These are phyloP conservation scores for Nyctanthes arbortristis DNA, from an alignment of 257 asterid species.

Conservation along the genomic window DNA sequence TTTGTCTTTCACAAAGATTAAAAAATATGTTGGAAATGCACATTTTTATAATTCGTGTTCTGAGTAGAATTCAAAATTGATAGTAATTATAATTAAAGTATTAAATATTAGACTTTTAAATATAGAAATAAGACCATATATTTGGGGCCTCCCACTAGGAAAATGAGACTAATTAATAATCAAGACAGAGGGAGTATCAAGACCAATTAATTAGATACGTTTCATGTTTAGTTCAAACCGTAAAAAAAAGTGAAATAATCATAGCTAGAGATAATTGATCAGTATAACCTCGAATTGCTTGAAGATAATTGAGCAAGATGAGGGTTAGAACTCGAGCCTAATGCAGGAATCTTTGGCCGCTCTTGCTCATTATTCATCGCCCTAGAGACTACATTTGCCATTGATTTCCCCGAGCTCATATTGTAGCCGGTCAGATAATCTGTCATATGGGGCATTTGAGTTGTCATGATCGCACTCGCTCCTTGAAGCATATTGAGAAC, in stretches of 20 bases:
- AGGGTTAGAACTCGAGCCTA: constrained; percentile 10
- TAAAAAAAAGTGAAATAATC: background rate
- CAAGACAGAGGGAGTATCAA: background rate
- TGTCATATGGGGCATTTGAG: constrained; percentile 10
- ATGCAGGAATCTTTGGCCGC: constrained; percentile 22
- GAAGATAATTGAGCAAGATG: constrained; percentile 27
- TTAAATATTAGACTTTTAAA: too few species aligned
- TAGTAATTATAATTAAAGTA: too few species aligned
- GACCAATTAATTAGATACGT: background rate
- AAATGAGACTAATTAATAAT: background rate
- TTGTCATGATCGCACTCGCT: too few species aligned
- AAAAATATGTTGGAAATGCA: too few species aligned
- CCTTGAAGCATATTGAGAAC: too few species aligned
- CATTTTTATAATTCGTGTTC: too few species aligned
- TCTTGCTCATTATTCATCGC: constrained; percentile 20
- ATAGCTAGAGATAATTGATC: background rate
- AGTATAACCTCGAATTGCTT: constrained; percentile 35
- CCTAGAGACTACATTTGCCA: constrained; percentile 14
- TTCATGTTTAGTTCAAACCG: too few species aligned
- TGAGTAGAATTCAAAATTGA: background rate
- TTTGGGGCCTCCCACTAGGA: background rate
- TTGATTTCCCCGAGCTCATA: background rate
- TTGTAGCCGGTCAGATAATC: constrained; percentile 5
- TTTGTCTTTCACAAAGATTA: too few species aligned
- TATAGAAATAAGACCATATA: background rate